Base-by-base conservation (phyloP, 2,329 filamentous ascomycete species). In the Alternaria sp. region DNA sequence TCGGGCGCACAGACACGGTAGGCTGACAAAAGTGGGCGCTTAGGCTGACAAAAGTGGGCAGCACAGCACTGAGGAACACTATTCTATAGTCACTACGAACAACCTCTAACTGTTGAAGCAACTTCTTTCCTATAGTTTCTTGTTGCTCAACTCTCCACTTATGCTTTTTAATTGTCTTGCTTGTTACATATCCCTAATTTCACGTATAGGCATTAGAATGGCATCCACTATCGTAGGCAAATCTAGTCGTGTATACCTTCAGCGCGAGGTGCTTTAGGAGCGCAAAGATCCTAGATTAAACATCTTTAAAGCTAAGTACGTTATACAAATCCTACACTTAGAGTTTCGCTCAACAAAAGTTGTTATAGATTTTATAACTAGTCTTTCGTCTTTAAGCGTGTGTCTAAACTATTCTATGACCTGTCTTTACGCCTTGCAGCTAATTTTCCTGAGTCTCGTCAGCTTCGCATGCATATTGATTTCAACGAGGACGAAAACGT, bases 381-480 rank as follows among this genome's bases (percentile, higher is more conserved):
- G 51, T 65, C 59, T 59, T 77, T 76, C 63, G 69, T 77, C 41
- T 59, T 75, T 17, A 78, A 79, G 62, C 70, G 64, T 55, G 69
- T 77, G 54, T 44, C 71, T 34, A 65, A 66, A 63, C 53, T 62
- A 13, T 69, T 75, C 56, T 79, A 72, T 54, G 57, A 78, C 56
- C 60, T 72, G 45, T 77, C 71, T 31, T 58, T 68, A 61, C 66
- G 66, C 52, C 68, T 80, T 54, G 68, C 69, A 64, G 60, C 60
- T 37, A 70, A 78, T 29, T 72, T 78, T 68, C 29, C 61, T 50
- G 59, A 64, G 46, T 72, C 70, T 49, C 66, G 62, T 68, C 62
- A 66, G 24, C 72, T 79, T 69, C 76, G 75, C 64, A 74, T 78
- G 66, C 72, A 75, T 55, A 55, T 75, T 34, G 77, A 80, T 67